phyloP scores from a whole-genome alignment of 805 yeast species.

The Candida broadrunensis region DNA sequence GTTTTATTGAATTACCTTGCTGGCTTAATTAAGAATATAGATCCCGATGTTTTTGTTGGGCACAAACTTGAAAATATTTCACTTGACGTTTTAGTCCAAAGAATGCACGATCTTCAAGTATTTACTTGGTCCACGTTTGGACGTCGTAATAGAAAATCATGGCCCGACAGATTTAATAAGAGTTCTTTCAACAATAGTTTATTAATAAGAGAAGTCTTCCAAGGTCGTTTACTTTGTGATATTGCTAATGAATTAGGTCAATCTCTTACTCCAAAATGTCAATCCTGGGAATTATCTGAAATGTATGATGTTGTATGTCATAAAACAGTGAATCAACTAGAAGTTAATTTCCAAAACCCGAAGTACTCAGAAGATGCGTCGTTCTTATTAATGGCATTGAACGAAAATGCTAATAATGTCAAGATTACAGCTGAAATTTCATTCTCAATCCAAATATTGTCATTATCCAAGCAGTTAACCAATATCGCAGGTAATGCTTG shows the following conservation, averaged over 20 bases:
- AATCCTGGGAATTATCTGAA: slow-evolving; percentile 89
- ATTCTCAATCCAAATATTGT: slow-evolving; percentile 76
- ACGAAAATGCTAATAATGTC: slow-evolving; percentile 66
- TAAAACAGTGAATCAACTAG: slow-evolving; percentile 58
- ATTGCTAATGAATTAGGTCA: slow-evolving; percentile 94
- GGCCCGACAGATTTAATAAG: slow-evolving; percentile 74
- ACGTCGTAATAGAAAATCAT: slow-evolving; percentile 67
- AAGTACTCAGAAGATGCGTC: slow-evolving; percentile 65
- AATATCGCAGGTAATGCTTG: slow-evolving; percentile 96
- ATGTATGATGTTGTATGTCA: slow-evolving; percentile 83
- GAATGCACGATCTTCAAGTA: slow-evolving; percentile 74
- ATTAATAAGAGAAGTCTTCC: slow-evolving; percentile 64
- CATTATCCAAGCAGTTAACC: slow-evolving; percentile 87
- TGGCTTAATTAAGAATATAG: slow-evolving; percentile 66
- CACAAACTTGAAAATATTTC: slow-evolving; percentile 80
- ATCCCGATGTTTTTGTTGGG: slow-evolving; percentile 90
- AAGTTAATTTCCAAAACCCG: slow-evolving; percentile 68
- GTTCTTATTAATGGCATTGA: slow-evolving; percentile 64
- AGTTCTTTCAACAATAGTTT: slow-evolving; percentile 48
- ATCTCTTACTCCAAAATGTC: slow-evolving; percentile 86
- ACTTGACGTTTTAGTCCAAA: slow-evolving; percentile 73
- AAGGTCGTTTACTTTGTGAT: slow-evolving; percentile 89
- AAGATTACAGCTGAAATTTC: slow-evolving; percentile 75
- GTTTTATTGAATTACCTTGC: slow-evolving; percentile 71
- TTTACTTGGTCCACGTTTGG: slow-evolving; percentile 81